Evolutionary conservation across 768 basidiomycete species (phyloP), one percentile per base, ranked within the genome.

Genomic region (Lactarius evosmus): DNA sequence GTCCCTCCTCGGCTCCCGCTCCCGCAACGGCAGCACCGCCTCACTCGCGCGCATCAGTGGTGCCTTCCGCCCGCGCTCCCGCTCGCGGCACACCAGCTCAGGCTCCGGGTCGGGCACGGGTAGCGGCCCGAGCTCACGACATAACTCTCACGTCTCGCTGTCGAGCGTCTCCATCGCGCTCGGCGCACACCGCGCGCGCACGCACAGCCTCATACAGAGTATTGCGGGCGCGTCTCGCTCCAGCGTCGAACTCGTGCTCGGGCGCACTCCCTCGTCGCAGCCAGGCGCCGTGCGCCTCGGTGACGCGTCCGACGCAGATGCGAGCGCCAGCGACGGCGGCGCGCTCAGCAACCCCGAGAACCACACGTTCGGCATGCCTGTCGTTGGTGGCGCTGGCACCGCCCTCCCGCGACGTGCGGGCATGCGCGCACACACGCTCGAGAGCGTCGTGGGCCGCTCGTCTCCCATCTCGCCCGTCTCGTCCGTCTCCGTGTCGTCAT

Each of bases 331-430:
- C 50, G 70, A 78, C 14, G 78, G 80, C 40, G 82, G 79, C 46
- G 70, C 76, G 22, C 74, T 75, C 58, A 81, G 79, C 67, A 83
- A 80, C 53, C 78, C 79, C 0, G 88, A 89, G 70, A 89, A 89
- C 71, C 80, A 89, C 72, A 91, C 89, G 9, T 92, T 91, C 74
- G 90, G 90, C 14, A 80, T 84, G 44, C 79, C 79, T 0, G 74
- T 85, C 6, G 58, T 65, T 1, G 65, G 57, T 16, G 65, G 72
- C 71, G 79, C 60, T 72, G 80, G 72, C 69, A 76, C 57, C 72
- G 75, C 70, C 75, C 71, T 54, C 66, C 67, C 29, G 72, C 16
- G 76, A 66, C 41, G 72, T 59, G 33, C 50, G 0, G 61, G 65
- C 22, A 36, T 50, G 25, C 46, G 55, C 12, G 63, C 63, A 1